A percentile compares a stretch with the other conserved stretches of the same genome.
These are phyloP conservation scores for Pisolithus orientalis DNA, from an alignment of 768 basidiomycete species.

Conservation along the genomic window DNA sequence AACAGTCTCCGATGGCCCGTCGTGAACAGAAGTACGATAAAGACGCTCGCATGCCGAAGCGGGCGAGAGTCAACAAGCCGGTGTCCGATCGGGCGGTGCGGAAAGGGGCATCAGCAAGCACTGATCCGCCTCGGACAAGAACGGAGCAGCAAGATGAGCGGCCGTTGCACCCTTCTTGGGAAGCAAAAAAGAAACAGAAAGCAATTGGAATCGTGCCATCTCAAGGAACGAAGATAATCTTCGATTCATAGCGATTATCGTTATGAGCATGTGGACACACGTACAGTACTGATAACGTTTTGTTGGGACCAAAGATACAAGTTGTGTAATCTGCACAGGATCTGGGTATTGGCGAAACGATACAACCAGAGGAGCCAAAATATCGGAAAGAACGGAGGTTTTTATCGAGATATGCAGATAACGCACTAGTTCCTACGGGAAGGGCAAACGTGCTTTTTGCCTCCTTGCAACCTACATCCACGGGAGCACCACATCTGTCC, in stretches of 20 bases:
- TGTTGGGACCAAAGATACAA: background rate
- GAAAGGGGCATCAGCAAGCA: background rate
- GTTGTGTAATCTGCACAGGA: background rate
- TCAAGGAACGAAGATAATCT: slow-evolving; percentile 85
- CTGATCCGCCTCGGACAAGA: background rate
- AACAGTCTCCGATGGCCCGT: slow-evolving; percentile 1
- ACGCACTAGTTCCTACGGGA: slow-evolving; percentile 7
- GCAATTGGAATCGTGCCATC: slow-evolving; percentile 55
- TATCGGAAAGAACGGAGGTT: background rate
- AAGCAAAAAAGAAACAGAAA: slow-evolving; percentile 81
- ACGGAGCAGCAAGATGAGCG: slow-evolving; percentile 9
- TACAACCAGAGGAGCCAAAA: background rate
- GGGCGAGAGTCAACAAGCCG: background rate
- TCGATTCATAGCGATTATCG: slow-evolving; percentile 16
- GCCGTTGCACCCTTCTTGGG: slow-evolving; percentile 92
- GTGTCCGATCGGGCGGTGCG: background rate
- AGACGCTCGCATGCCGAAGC: background rate
- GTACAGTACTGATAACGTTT: background rate
- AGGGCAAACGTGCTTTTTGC: slow-evolving; percentile 46
- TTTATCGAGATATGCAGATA: background rate
- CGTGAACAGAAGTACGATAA: background rate
- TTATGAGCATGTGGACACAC: background rate
- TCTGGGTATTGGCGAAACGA: background rate
- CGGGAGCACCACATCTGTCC: slow-evolving; percentile 59
- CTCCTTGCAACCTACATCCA: slow-evolving; percentile 47